Evolutionary conservation across 106 monocot species (phyloP).

Genomic region (Ottelia alismoides): DNA sequence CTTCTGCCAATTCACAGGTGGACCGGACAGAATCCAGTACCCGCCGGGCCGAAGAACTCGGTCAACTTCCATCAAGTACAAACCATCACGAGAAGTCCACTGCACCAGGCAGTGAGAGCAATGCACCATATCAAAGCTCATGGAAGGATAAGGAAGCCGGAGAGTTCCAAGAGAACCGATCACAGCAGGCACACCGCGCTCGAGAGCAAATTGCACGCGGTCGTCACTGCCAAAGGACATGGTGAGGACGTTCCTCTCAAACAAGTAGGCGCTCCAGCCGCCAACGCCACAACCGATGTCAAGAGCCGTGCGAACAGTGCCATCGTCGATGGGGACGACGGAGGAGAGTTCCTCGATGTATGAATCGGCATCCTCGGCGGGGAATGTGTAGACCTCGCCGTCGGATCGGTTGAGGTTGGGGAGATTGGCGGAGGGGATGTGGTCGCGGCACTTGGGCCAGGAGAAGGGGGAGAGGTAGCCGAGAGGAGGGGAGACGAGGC

Average conservation of each 20-base stretch:
- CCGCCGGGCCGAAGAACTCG: constrained; percentile 8
- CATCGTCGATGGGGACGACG: constrained; percentile 22
- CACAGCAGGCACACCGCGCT: constrained; percentile 27
- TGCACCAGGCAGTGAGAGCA: constrained; percentile 26
- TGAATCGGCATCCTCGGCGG: constrained; percentile 24
- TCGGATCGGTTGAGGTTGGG: constrained; percentile 26
- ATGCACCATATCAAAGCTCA: constrained; percentile 25
- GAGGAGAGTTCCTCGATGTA: constrained; percentile 34
- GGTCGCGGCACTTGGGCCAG: constrained; percentile 30
- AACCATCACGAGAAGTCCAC: constrained; percentile 6
- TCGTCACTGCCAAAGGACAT: constrained; percentile 36
- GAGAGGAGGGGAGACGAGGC: constrained; percentile 22
- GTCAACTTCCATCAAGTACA: constrained; percentile 8
- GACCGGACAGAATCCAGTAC: constrained; percentile 8
- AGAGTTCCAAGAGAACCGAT: constrained; percentile 26
- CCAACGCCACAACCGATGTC: constrained; percentile 31
- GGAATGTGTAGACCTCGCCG: constrained; percentile 26
- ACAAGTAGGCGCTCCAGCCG: constrained; percentile 23
- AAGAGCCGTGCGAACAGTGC: constrained; percentile 23
- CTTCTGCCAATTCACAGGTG: constrained; percentile 5
- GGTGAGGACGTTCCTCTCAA: constrained; percentile 22
- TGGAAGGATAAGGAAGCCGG: constrained; percentile 20
- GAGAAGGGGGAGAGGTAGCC: constrained; percentile 25
- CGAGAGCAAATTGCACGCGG: constrained; percentile 26
- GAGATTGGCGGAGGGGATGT: constrained; percentile 22